Conservation (phyloP, 768 basidiomycete species). For the Phlegmacium glaucopus region DNA sequence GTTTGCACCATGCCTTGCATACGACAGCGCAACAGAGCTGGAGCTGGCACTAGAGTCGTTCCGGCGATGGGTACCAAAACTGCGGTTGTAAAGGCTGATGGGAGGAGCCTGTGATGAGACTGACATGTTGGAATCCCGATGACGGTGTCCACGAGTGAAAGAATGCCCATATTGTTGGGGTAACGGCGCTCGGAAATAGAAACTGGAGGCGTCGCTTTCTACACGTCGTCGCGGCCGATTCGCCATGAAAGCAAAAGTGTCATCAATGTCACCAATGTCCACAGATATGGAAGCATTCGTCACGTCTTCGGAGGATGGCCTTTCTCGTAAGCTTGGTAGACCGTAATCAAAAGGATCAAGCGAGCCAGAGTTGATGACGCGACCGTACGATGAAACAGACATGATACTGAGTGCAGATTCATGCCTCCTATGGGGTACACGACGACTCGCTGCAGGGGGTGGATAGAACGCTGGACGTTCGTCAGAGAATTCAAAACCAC, state of each 20-base stretch:
- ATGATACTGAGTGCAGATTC: constrained; percentile 73
- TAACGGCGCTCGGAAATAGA: constrained; percentile 57
- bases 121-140: constrained; percentile 62
- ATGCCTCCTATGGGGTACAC: constrained; percentile 39
- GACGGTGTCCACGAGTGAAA: constrained; percentile 48
- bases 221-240: constrained; percentile 47
- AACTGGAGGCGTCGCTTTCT: constrained; percentile 76
- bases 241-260: constrained; percentile 66
- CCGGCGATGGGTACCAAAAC: constrained; percentile 46
- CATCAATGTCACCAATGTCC: constrained; percentile 66
- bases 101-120: constrained; percentile 57
- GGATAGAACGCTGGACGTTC: constrained; percentile 67
- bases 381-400: constrained; percentile 77
- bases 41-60: constrained; percentile 60
- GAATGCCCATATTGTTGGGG: constrained; percentile 18
- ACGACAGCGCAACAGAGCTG: too few species aligned
- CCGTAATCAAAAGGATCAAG: constrained; percentile 76
- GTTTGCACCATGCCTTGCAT: too few species aligned
- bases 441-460: constrained; percentile 36
- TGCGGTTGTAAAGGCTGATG: constrained; percentile 69
- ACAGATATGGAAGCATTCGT: constrained; percentile 48
- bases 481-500: constrained; percentile 71
- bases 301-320: constrained; percentile 59
- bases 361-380: constrained; percentile 57
- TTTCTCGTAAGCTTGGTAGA: constrained; percentile 46